Evolutionary conservation across 257 asterid genomes (phyloP).

Genomic region (Ehretia macrophylla): DNA sequence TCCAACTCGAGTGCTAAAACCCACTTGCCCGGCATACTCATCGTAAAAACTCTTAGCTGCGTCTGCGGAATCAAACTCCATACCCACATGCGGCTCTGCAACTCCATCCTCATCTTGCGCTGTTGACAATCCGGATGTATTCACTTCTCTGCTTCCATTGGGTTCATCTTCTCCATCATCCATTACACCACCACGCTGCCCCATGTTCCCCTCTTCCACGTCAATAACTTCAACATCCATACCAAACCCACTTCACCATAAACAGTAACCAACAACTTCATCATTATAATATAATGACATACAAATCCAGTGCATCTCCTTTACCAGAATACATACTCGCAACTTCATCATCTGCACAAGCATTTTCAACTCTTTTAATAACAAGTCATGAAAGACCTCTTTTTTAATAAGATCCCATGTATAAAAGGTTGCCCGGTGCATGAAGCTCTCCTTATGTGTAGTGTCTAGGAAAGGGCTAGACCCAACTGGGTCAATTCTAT

Average conservation of each 20-base stretch:
- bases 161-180: conserved; percentile 52
- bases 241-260: conserved; percentile 21
- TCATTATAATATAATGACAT: background rate
- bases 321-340: background rate
- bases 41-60: conserved; percentile 62
- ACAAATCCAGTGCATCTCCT: conserved; percentile 12
- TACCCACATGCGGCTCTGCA: conserved; percentile 59
- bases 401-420: conserved; percentile 1
- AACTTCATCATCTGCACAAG: background rate
- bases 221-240: conserved; percentile 46
- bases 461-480: too few species aligned
- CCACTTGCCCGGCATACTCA: conserved; percentile 55
- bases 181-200: conserved; percentile 39
- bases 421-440: too few species aligned
- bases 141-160: conserved; percentile 38
- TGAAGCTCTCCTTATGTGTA: too few species aligned
- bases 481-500: too few species aligned
- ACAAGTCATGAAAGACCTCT: too few species aligned
- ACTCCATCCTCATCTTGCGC: conserved; percentile 33
- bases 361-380: too few species aligned
- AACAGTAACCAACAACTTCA: conserved; percentile 11
- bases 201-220: conserved; percentile 38
- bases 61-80: conserved; percentile 65
- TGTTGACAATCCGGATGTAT: conserved; percentile 31
- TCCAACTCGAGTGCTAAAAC: conserved; percentile 44